Base-by-base conservation (phyloP, 2,329 filamentous ascomycete genomes). In the Diplodia scrobiculata region DNA sequence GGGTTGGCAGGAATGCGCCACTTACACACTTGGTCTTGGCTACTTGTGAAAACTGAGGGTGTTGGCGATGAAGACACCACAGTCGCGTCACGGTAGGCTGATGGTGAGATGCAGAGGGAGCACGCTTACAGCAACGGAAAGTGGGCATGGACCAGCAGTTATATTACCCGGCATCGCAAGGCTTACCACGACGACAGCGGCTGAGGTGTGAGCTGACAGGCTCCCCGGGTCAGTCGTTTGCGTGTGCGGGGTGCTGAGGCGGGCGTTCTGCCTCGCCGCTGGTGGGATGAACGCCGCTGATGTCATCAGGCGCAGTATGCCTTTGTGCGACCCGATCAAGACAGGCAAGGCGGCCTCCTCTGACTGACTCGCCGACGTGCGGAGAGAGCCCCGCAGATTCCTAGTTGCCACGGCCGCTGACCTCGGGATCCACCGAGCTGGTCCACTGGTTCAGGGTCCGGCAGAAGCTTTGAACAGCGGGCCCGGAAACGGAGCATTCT, bases 21-120 rank as follows among this genome's bases (percentile, higher is more conserved):
- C 58, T 62, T 62, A 62, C 58, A 62, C 27, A 25, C 58, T 50
- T 62, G 25, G n/a, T 50, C 58, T 62, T 62, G 58, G 58, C 58
- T 27, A 5, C 7, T 36, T 38, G 58, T 36, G 27, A 5, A 3
- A 5, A 17, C 29, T 2, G 25, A 21, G 17, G 21, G 14, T 32
- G 13, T 14, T 25, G 38, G 34, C 19, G 34, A 10, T 25, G 11
- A 21, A 29, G 14, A n/a, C 25, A 3, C 7, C 21, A 34, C 25
- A 11, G 27, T 19, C 17, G 11, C 19, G 21, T 60, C 29, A 29
- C 17, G 29, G 13, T n/a, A 36, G 45, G 29, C 58, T 25, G 58
- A 13, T 9, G 5, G 25, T 14, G 17, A 14, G 27, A 36, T 14
- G 3, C 5, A 6, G 19, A 17, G 53, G n/a, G 53, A 45, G 11